Evolutionary conservation across 305 asterid genomes (phyloP).

Genomic region (Solanum hybrid): DNA sequence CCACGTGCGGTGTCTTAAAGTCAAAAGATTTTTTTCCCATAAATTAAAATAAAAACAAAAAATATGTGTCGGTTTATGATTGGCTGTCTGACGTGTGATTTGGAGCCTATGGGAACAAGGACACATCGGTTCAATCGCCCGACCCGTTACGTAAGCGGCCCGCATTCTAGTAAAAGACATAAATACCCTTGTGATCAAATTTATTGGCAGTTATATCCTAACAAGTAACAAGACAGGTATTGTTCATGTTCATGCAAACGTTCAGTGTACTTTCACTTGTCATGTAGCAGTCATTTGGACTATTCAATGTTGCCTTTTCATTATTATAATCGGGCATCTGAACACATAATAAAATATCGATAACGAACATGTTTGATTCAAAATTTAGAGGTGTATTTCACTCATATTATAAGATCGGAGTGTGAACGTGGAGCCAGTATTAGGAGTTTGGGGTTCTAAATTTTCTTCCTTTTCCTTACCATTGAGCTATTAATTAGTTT

Average conservation of each 20-base stretch:
- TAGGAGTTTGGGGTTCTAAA: too few relatives aligned
- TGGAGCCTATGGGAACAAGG: conserved; percentile 7
- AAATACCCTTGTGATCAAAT: neutral
- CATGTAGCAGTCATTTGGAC: neutral
- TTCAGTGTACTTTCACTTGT: conserved; percentile 7
- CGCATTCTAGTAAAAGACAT: neutral
- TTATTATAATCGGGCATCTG: neutral
- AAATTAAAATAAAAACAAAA: neutral
- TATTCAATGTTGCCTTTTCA: neutral
- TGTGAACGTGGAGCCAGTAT: neutral
- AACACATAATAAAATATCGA: neutral
- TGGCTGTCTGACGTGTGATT: conserved; percentile 30
- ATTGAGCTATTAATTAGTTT: too few relatives aligned
- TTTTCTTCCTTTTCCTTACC: too few relatives aligned
- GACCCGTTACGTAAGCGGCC: conserved; percentile 23
- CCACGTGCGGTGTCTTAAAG: conserved; percentile 31
- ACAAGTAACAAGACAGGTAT: neutral
- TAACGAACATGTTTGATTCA: too few relatives aligned
- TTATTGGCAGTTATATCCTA: neutral
- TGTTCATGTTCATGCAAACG: conserved; percentile 3
- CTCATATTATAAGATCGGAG: too few relatives aligned
- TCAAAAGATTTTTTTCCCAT: neutral
- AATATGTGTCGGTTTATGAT: conserved; percentile 14
- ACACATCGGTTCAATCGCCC: conserved; percentile 15
- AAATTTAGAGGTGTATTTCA: too few relatives aligned